Evolutionary conservation across 805 yeast genomes (phyloP).

Genomic region (Ogataea pignaliae): DNA sequence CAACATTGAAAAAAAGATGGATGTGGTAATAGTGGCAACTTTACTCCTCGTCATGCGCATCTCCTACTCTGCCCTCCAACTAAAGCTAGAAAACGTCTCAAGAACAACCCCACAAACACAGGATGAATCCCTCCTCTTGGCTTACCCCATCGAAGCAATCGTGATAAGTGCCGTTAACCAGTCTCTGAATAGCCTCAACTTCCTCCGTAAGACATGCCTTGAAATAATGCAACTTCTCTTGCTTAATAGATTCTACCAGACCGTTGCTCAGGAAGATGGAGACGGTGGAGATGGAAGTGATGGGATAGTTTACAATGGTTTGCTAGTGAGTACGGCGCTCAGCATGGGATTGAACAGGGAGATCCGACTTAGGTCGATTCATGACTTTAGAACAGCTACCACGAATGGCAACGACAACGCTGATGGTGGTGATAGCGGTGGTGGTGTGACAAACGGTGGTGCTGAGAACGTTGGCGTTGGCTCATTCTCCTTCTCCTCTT

Average conservation of each 20-base stretch:
- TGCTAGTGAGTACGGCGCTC: conserved; percentile 36
- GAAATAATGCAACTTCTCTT: conserved; percentile 41
- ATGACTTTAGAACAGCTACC: conserved; percentile 1
- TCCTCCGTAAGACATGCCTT: conserved; percentile 35
- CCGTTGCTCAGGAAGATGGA: conserved; percentile 44
- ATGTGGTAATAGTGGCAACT: conserved; percentile 21
- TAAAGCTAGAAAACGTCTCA: conserved; percentile 18
- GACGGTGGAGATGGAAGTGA: conserved; percentile 43
- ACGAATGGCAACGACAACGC: not conserved
- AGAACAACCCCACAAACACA: conserved; percentile 9
- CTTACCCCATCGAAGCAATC: conserved; percentile 37
- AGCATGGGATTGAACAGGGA: conserved; percentile 44
- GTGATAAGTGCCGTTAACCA: conserved; percentile 34
- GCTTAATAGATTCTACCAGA: conserved; percentile 36
- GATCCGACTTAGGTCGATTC: conserved; percentile 17
- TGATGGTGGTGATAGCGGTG: too few relatives aligned
- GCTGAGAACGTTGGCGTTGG: too few relatives aligned
- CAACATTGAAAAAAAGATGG: conserved; percentile 10
- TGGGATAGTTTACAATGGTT: conserved; percentile 33
- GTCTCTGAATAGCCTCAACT: conserved; percentile 36
- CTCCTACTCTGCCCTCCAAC: conserved; percentile 21
- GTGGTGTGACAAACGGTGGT: too few relatives aligned
- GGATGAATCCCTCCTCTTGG: conserved; percentile 23
- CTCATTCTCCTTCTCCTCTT: too few relatives aligned
- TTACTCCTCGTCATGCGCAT: conserved; percentile 26